Percentiles rank a stretch among this genome's conserved stretches.
Evolutionary conservation across 2,329 filamentous ascomycete species (phyloP).

Genomic region (Chaetomiaceae sp.): DNA sequence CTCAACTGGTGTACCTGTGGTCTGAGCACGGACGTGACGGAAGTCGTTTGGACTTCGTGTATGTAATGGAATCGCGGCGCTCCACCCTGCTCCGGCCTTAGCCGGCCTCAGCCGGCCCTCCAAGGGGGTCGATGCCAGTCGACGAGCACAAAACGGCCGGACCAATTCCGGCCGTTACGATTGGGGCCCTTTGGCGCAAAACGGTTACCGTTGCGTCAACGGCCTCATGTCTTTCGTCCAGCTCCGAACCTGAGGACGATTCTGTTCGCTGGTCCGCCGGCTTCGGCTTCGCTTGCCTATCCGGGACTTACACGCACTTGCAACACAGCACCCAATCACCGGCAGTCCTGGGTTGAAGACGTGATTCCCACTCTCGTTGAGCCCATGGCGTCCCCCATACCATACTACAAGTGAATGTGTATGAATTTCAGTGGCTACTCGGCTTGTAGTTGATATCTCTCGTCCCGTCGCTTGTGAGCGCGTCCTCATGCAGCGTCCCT

Average conservation of each 20-base stretch:
- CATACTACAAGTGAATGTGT: too few relatives aligned
- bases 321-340: too few relatives aligned
- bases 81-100: slow-evolving; percentile 25
- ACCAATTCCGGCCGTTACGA: slow-evolving; percentile 22
- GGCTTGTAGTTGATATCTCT: too few relatives aligned
- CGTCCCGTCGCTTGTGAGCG: too few relatives aligned
- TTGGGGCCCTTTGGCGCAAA: slow-evolving; percentile 10
- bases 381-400: background rate
- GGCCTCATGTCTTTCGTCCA: too few relatives aligned
- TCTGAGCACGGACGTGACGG: background rate
- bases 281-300: too few relatives aligned
- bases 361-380: too few relatives aligned
- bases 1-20: background rate
- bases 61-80: slow-evolving; percentile 16
- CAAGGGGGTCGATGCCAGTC: slow-evolving; percentile 1
- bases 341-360: too few relatives aligned
- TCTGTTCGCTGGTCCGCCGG: too few relatives aligned
- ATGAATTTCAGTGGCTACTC: too few relatives aligned
- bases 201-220: slow-evolving; percentile 8
- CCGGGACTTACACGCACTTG: too few relatives aligned
- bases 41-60: background rate
- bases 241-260: too few relatives aligned
- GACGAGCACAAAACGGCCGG: slow-evolving; percentile 19
- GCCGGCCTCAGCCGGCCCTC: slow-evolving; percentile 23
- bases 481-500: background rate